phyloP scores from a whole-genome alignment of 352 stramenopile genomes.

The Phytophthora hybrid region DNA sequence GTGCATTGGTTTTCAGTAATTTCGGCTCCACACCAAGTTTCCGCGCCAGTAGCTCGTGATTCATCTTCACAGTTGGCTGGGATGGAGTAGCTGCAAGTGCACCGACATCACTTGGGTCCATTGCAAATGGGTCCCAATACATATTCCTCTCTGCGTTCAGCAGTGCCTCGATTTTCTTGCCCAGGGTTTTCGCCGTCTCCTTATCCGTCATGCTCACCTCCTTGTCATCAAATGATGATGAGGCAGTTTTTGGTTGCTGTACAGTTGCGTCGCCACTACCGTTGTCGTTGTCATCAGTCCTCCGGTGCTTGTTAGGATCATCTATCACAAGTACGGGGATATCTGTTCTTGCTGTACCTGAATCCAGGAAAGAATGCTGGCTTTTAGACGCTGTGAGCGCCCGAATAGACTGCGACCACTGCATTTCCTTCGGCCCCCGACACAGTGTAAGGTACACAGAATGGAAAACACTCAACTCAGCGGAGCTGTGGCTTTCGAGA shows the following conservation, averaged over 20 bases:
- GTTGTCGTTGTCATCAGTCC: background rate
- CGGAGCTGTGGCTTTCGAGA: slow-evolving; percentile 77
- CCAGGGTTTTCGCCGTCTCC: slow-evolving; percentile 27
- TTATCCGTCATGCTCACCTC: slow-evolving; percentile 1
- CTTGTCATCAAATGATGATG: slow-evolving; percentile 1
- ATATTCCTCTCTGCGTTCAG: slow-evolving; percentile 27
- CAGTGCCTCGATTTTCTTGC: slow-evolving; percentile 45
- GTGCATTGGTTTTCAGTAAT: slow-evolving; percentile 46
- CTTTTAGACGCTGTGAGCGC: slow-evolving; percentile 36
- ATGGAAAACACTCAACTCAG: slow-evolving; percentile 82
- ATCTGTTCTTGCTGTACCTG: slow-evolving; percentile 22
- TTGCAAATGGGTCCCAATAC: slow-evolving; percentile 38
- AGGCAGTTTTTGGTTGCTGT: background rate
- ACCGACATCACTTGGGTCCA: slow-evolving; percentile 34
- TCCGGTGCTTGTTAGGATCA: background rate
- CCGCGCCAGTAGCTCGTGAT: slow-evolving; percentile 39
- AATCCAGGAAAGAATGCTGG: slow-evolving; percentile 33
- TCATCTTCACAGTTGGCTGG: slow-evolving; percentile 2
- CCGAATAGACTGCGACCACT: slow-evolving; percentile 55
- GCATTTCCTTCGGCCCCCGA: slow-evolving; percentile 57
- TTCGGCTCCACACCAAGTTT: slow-evolving; percentile 49
- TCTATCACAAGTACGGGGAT: slow-evolving; percentile 37
- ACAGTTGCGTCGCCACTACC: background rate
- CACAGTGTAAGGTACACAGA: slow-evolving; percentile 74
- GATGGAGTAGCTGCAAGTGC: slow-evolving; percentile 11